These are phyloP conservation scores for Cercophora sp. DNA, from an alignment of 495 filamentous ascomycete species.

Conservation along the genomic window DNA sequence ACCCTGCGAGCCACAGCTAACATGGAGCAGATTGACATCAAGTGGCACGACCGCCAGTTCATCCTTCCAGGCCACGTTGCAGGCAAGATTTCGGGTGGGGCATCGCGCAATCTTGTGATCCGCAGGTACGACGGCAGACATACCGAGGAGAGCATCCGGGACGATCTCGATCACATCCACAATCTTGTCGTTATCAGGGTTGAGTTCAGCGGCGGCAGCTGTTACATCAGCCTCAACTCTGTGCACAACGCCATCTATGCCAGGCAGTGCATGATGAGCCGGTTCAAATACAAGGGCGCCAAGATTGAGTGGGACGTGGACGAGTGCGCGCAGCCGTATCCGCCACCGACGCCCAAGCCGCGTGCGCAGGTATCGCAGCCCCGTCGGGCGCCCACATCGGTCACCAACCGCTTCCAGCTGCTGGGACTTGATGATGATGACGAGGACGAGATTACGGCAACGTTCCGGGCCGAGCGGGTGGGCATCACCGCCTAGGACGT, in stretches of 20 bases:
- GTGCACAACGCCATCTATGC: slow-evolving; percentile 73
- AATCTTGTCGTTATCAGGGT: slow-evolving; percentile 70
- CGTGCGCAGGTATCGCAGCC: slow-evolving; percentile 13
- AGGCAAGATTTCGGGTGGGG: slow-evolving; percentile 64
- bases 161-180: slow-evolving; percentile 79
- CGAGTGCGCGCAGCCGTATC: slow-evolving; percentile 65
- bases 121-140: slow-evolving; percentile 53
- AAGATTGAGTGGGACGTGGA: slow-evolving; percentile 70
- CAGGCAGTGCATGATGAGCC: slow-evolving; percentile 73
- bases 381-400: slow-evolving; percentile 31
- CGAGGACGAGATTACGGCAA: slow-evolving; percentile 25
- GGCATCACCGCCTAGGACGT: slow-evolving; percentile 25
- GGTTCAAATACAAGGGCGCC: slow-evolving; percentile 67
- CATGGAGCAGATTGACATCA: slow-evolving; percentile 56
- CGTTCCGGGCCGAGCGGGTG: slow-evolving; percentile 26
- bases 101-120: slow-evolving; percentile 73
- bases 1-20: background rate
- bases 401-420: slow-evolving; percentile 62
- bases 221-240: slow-evolving; percentile 70
- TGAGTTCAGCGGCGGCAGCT: slow-evolving; percentile 52
- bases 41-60: slow-evolving; percentile 73
- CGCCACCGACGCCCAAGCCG: slow-evolving; percentile 7
- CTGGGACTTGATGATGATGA: slow-evolving; percentile 48
- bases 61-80: slow-evolving; percentile 61
- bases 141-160: slow-evolving; percentile 61